Base-by-base conservation (phyloP, 495 filamentous ascomycete species). In the Aspergillus egyptiacus region DNA sequence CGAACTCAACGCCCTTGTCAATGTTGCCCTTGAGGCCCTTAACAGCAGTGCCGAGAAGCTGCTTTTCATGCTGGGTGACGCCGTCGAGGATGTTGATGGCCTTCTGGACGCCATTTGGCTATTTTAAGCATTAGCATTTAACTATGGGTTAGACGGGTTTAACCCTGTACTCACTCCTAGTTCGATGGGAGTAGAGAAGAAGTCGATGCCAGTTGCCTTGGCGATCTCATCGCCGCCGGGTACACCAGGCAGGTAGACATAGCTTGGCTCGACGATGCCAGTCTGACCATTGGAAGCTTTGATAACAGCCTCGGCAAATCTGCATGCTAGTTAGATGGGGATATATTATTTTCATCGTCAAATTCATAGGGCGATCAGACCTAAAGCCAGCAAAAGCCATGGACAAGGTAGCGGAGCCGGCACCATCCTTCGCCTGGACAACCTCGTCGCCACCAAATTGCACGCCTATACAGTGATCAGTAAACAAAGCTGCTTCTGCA, bases 391-490 rank as follows among this genome's bases (percentile, higher is more conserved):
- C 93, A 64, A 86, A 96, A 46, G 93, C 93, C 93, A 98, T 98
- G 54, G 89, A 95, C 25, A 97, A 81, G 48, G 93, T 98, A 55
- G 93, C 93, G 31, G 91, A 96, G 53, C 93, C 93, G 62, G 83
- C 80, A 58, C 93, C 93, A 49, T 91, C 87, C 85, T 98, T 98
- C 63, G 93, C 93, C 76, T 93, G 82, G 63, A 97, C 93, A 58
- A 98, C 93, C 76, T 98, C 93, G 62, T 98, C 93, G 70, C 93
- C 93, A 63, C 94, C 94, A 59, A 95, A 97, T 70, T 98, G 93
- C 31, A 97, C 90, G 60, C 84, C 84, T 86, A 51, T 31, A 35
- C 14, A 20, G 27, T 15, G 11, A 14, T 52, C 18, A 53, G 40
- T 27, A 40, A 34, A 7, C 23, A 18, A 14, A n/a, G 13, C 13